Evolutionary conservation across 2,329 filamentous ascomycete genomes (phyloP).

Genomic region (Venturia effusa): DNA sequence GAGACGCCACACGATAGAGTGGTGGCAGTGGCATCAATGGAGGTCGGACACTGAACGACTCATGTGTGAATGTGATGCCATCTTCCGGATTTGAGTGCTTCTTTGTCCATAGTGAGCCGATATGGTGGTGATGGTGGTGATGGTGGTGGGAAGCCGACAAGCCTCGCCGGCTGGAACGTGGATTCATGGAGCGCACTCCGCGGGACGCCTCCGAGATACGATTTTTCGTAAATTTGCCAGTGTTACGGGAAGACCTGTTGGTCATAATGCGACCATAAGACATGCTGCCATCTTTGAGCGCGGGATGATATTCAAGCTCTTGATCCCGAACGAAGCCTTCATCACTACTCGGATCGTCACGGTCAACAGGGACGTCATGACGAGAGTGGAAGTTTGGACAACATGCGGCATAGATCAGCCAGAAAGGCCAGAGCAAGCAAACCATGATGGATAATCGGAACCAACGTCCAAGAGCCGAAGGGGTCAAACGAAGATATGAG

Average conservation of each 20-base stretch:
- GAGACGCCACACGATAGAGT: not conserved
- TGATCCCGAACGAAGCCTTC: not conserved
- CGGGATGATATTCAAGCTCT: not conserved
- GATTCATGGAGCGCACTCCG: no score
- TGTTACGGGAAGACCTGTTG: not conserved
- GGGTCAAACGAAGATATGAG: not conserved
- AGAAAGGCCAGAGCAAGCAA: not conserved
- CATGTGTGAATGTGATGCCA: not conserved
- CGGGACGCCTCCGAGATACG: not conserved
- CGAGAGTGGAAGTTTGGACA: not conserved
- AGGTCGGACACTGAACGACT: not conserved
- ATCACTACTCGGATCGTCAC: not conserved
- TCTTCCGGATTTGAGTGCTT: not conserved
- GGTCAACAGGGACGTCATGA: no score
- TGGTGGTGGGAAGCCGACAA: not conserved
- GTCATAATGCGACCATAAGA: not conserved
- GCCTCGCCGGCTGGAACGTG: not conserved
- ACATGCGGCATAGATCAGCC: not conserved
- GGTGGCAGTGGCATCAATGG: not conserved
- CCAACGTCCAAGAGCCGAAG: not conserved
- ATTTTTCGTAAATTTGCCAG: not conserved
- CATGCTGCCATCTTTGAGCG: not conserved
- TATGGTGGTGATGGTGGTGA: not conserved
- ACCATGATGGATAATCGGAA: not conserved
- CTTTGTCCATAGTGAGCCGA: not conserved